Percentiles rank a stretch among this genome's conserved stretches.
Conservation (phyloP, 2,329 filamentous ascomycete genomes). For the Claviceps digitariae region DNA sequence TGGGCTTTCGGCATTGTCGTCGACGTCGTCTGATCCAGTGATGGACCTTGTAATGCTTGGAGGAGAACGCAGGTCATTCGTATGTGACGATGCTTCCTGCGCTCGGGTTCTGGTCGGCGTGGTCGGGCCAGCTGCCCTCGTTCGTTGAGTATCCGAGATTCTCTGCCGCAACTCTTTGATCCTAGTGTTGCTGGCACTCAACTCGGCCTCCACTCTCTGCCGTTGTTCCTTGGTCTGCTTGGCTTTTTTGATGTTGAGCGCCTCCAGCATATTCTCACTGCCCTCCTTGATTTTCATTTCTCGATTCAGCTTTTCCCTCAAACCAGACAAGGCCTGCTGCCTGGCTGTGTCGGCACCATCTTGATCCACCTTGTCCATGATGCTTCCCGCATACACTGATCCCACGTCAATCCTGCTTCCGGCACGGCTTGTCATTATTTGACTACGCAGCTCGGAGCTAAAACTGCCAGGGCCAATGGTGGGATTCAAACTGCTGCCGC, state of each 20-base stretch:
- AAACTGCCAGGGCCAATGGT: constrained; percentile 71
- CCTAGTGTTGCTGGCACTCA: constrained; percentile 71
- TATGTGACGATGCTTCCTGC: constrained; percentile 30
- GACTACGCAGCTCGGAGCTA: constrained; percentile 70
- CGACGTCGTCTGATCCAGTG: constrained; percentile 49
- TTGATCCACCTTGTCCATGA: constrained; percentile 48
- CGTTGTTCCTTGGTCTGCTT: constrained; percentile 89
- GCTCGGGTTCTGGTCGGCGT: constrained; percentile 41
- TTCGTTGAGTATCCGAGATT: constrained; percentile 45
- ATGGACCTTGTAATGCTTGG: constrained; percentile 41
- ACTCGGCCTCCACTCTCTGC: constrained; percentile 67
- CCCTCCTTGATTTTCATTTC: constrained; percentile 97
- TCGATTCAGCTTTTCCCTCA: constrained; percentile 79
- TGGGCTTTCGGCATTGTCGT: constrained; percentile 68
- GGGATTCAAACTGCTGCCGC: constrained; percentile 57
- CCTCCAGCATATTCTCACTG: constrained; percentile 95
- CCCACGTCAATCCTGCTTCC: constrained; percentile 23
- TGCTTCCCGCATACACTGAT: constrained; percentile 23
- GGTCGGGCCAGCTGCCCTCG: constrained; percentile 29
- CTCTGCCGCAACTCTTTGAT: constrained; percentile 47
- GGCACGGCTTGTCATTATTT: constrained; percentile 32
- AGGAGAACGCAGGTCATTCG: constrained; percentile 40
- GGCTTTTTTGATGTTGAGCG: constrained; percentile 82
- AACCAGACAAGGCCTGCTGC: constrained; percentile 60
- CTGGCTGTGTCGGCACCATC: constrained; percentile 41